Conservation (phyloP, 1,139 yeast species). For the Magnusiomyces paraingens region DNA sequence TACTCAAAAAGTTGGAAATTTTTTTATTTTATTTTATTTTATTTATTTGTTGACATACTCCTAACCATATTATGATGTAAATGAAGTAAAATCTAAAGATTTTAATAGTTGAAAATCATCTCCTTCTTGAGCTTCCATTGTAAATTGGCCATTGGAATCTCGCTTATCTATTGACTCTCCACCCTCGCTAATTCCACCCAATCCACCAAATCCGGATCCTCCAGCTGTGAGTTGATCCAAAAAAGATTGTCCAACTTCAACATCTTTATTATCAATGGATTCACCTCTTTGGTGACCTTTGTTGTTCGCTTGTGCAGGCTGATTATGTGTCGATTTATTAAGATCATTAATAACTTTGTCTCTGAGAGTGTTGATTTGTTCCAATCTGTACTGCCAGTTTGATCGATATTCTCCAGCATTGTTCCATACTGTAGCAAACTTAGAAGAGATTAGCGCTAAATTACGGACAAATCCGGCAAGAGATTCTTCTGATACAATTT, state of each 20-base stretch:
- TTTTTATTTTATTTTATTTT: background rate
- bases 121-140: slow-evolving; percentile 6
- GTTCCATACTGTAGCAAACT: slow-evolving; percentile 74
- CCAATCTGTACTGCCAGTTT: slow-evolving; percentile 62
- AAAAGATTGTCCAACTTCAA: background rate
- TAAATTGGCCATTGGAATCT: background rate
- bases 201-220: slow-evolving; percentile 5
- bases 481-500: slow-evolving; percentile 54
- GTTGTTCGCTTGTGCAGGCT: background rate
- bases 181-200: background rate
- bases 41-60: background rate
- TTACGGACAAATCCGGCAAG: slow-evolving; percentile 62
- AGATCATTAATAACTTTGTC: slow-evolving; percentile 35
- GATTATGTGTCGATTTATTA: slow-evolving; percentile 13
- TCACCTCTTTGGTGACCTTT: slow-evolving; percentile 5
- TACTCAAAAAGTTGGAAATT: background rate
- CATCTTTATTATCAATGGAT: slow-evolving; percentile 9
- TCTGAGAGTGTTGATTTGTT: slow-evolving; percentile 47
- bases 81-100: slow-evolving; percentile 11
- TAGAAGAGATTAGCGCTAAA: slow-evolving; percentile 57
- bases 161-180: background rate
- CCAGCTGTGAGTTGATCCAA: background rate
- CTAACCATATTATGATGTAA: slow-evolving; percentile 3
- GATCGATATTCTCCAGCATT: slow-evolving; percentile 47
- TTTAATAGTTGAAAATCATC: slow-evolving; percentile 7